Conservation (phyloP, 768 basidiomycete genomes). For the Phlebiopsis gigantea region DNA sequence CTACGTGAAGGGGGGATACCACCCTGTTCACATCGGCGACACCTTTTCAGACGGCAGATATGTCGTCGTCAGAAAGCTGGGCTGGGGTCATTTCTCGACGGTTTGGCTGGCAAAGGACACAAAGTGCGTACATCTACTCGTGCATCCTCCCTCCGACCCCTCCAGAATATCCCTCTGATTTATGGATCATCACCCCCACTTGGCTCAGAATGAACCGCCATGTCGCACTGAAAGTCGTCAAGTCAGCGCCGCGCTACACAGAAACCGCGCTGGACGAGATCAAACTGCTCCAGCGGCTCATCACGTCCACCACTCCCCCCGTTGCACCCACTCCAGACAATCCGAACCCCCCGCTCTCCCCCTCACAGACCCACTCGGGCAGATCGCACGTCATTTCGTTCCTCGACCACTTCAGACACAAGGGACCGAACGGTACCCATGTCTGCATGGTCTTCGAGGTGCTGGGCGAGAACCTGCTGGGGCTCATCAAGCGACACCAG, state of each 20-base stretch:
- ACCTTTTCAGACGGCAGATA: slow-evolving; percentile 84
- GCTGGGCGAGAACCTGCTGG: slow-evolving; percentile 92
- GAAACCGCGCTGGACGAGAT: slow-evolving; percentile 99
- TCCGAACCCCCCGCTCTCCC: slow-evolving; percentile 46
- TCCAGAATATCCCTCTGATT: slow-evolving; percentile 3
- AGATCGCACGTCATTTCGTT: slow-evolving; percentile 94
- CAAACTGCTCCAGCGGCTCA: slow-evolving; percentile 92
- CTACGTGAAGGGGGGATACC: slow-evolving; percentile 67
- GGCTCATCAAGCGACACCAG: slow-evolving; percentile 96
- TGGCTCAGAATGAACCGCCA: slow-evolving; percentile 79
- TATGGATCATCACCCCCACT: background rate
- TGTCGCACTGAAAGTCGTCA: slow-evolving; percentile 98
- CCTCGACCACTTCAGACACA: slow-evolving; percentile 95
- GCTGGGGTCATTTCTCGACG: slow-evolving; percentile 93
- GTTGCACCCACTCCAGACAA: slow-evolving; percentile 39
- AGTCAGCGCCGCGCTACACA: slow-evolving; percentile 94
- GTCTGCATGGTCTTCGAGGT: slow-evolving; percentile 99
- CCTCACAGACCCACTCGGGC: slow-evolving; percentile 76
- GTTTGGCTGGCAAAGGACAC: slow-evolving; percentile 86
- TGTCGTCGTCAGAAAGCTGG: slow-evolving; percentile 88
- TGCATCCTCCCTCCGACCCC: slow-evolving; percentile 1
- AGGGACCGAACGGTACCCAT: slow-evolving; percentile 94
- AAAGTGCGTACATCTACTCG: slow-evolving; percentile 48
- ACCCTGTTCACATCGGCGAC: slow-evolving; percentile 95
- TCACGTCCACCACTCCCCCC: slow-evolving; percentile 70